These are phyloP conservation scores for Hortaea werneckii DNA, from an alignment of 2,329 filamentous ascomycete genomes.

Conservation along the genomic window DNA sequence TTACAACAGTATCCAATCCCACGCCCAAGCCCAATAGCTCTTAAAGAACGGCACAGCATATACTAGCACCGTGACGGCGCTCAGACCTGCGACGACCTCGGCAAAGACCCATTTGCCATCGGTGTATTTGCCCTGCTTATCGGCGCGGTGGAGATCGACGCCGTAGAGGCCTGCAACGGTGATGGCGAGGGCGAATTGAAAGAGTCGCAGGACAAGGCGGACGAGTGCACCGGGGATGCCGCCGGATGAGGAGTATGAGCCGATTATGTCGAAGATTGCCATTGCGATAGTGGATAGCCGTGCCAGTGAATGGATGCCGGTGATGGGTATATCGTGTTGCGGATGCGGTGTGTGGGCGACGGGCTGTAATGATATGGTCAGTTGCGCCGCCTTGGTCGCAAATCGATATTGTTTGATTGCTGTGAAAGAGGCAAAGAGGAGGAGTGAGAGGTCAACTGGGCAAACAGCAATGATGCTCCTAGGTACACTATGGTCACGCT, in stretches of 20 bases:
- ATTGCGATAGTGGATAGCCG: conserved; percentile 4
- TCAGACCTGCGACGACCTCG: conserved; percentile 56
- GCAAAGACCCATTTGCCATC: conserved; percentile 75
- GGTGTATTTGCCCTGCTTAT: conserved; percentile 39
- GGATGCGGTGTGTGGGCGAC: conserved; percentile 4
- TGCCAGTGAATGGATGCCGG: background rate
- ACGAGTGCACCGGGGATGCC: conserved; percentile 26
- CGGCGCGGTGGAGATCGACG: conserved; percentile 50
- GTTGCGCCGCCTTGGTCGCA: background rate
- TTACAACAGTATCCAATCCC: conserved; percentile 59
- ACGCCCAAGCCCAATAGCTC: conserved; percentile 46
- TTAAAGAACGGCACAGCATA: conserved; percentile 56
- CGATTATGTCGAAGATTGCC: conserved; percentile 17
- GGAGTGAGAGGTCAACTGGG: too few relatives aligned
- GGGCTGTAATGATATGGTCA: background rate
- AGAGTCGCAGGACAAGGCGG: conserved; percentile 57
- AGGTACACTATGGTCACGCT: too few relatives aligned
- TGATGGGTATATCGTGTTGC: background rate
- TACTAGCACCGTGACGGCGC: conserved; percentile 49
- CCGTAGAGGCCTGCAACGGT: conserved; percentile 73
- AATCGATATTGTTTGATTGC: too few relatives aligned
- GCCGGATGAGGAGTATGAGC: conserved; percentile 16
- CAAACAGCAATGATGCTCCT: too few relatives aligned
- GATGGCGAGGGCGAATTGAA: conserved; percentile 67
- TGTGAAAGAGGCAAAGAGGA: too few relatives aligned